Conservation (phyloP, 1,139 yeast genomes). For the Maudiozyma humilis region DNA sequence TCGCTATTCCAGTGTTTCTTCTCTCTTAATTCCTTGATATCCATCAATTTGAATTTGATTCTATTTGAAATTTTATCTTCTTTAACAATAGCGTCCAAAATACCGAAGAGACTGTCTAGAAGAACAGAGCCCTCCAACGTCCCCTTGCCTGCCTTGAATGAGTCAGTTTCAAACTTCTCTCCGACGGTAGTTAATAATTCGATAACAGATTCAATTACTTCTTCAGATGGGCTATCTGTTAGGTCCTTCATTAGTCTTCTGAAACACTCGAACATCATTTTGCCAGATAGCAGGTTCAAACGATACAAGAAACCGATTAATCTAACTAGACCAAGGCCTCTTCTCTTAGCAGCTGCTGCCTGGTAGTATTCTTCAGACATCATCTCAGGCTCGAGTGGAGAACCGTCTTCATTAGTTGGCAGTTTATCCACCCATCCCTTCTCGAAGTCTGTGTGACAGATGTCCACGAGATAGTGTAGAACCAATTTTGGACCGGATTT, state of each 20-base stretch:
- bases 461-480: conserved; percentile 69
- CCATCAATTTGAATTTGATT: conserved; percentile 80
- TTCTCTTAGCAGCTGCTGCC: conserved; percentile 90
- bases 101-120: conserved; percentile 54
- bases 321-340: conserved; percentile 92
- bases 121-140: conserved; percentile 33
- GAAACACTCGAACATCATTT: conserved; percentile 71
- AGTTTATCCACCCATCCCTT: conserved; percentile 89
- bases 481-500: conserved; percentile 58
- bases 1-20: conserved; percentile 36
- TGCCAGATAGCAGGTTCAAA: conserved; percentile 65
- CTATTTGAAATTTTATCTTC: conserved; percentile 62
- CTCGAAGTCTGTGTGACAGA: conserved; percentile 90
- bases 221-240: conserved; percentile 73
- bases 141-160: conserved; percentile 19
- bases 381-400: conserved; percentile 74
- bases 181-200: conserved; percentile 85
- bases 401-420: conserved; percentile 72
- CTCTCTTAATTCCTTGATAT: conserved; percentile 71
- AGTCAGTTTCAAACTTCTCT: conserved; percentile 53
- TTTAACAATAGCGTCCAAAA: conserved; percentile 50
- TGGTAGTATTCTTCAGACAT: conserved; percentile 92
- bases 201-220: conserved; percentile 79
- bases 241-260: conserved; percentile 45
- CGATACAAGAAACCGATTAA: conserved; percentile 91